Conservation (phyloP, 2,329 filamentous ascomycete genomes). For the Fusarium goolgardi region DNA sequence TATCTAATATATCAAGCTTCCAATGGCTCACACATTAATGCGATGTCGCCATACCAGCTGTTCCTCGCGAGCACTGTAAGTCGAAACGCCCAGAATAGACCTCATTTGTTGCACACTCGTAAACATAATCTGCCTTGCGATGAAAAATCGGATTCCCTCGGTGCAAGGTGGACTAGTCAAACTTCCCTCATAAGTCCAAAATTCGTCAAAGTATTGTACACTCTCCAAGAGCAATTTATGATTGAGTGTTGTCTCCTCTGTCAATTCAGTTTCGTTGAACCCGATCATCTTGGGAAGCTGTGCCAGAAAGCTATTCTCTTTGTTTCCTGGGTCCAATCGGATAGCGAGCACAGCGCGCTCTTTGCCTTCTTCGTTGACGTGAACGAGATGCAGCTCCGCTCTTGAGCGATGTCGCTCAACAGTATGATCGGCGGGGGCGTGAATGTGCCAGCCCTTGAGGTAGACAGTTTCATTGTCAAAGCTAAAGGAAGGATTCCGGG, state of each 20-base stretch:
- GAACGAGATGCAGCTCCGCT: slow-evolving; percentile 38
- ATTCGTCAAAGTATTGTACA: slow-evolving; percentile 33
- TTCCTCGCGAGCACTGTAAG: slow-evolving; percentile 33
- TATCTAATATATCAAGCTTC: too few relatives aligned
- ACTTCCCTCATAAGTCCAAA: slow-evolving; percentile 40
- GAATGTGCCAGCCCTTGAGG: slow-evolving; percentile 40
- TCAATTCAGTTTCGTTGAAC: slow-evolving; percentile 25
- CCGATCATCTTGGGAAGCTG: slow-evolving; percentile 29
- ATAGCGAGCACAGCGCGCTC: slow-evolving; percentile 33
- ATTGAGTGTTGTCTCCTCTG: slow-evolving; percentile 3
- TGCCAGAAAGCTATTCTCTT: slow-evolving; percentile 14
- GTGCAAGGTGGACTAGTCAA: slow-evolving; percentile 38
- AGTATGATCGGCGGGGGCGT: slow-evolving; percentile 36
- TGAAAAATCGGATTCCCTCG: slow-evolving; percentile 34
- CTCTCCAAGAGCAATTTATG: slow-evolving; percentile 27
- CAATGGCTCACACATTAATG: slow-evolving; percentile 21
- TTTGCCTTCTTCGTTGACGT: slow-evolving; percentile 31
- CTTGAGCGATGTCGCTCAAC: slow-evolving; percentile 38
- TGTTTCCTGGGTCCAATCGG: slow-evolving; percentile 32
- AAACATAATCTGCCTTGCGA: slow-evolving; percentile 34
- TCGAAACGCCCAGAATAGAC: slow-evolving; percentile 33
- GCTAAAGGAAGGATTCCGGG: slow-evolving; percentile 25
- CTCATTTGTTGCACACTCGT: slow-evolving; percentile 39
- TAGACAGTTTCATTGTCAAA: slow-evolving; percentile 40
- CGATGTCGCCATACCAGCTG: slow-evolving; percentile 38